Conservation (phyloP, 805 yeast genomes). For the Sugiyamaella boreocaroliniensis region DNA sequence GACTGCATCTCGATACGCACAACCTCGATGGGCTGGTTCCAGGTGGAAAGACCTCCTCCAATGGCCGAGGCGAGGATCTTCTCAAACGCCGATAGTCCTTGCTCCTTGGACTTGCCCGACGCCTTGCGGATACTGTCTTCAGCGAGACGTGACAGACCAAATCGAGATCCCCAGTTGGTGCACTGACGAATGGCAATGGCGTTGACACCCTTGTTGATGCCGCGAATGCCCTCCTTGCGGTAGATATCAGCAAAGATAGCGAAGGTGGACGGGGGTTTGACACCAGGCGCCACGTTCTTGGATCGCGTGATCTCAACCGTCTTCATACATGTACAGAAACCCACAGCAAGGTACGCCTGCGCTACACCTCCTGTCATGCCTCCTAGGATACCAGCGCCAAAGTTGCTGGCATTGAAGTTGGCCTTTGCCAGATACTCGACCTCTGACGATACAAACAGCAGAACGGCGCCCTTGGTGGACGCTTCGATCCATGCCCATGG, state of each 20-base stretch:
- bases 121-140: constrained; percentile 70
- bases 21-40: constrained; percentile 99
- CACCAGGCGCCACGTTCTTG: constrained; percentile 68
- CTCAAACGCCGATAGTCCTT: constrained; percentile 64
- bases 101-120: constrained; percentile 50
- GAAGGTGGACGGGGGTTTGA: constrained; percentile 65
- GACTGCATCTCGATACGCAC: constrained; percentile 98
- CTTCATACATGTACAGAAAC: constrained; percentile 98
- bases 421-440: constrained; percentile 69
- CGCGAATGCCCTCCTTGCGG: constrained; percentile 80
- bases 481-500: constrained; percentile 99
- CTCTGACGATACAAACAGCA: constrained; percentile 86
- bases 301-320: constrained; percentile 94
- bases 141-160: constrained; percentile 85
- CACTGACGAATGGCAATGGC: constrained; percentile 98
- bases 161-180: constrained; percentile 99
- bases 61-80: constrained; percentile 78
- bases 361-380: constrained; percentile 96
- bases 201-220: constrained; percentile 95
- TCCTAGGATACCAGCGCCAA: constrained; percentile 86
- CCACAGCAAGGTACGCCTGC: constrained; percentile 93
- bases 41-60: constrained; percentile 96
- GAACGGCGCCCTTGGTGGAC: constrained; percentile 96
- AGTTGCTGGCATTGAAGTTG: constrained; percentile 53
- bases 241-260: constrained; percentile 82